phyloP scores from a whole-genome alignment of 768 basidiomycete genomes.

The Botryobasidium botryosum region DNA sequence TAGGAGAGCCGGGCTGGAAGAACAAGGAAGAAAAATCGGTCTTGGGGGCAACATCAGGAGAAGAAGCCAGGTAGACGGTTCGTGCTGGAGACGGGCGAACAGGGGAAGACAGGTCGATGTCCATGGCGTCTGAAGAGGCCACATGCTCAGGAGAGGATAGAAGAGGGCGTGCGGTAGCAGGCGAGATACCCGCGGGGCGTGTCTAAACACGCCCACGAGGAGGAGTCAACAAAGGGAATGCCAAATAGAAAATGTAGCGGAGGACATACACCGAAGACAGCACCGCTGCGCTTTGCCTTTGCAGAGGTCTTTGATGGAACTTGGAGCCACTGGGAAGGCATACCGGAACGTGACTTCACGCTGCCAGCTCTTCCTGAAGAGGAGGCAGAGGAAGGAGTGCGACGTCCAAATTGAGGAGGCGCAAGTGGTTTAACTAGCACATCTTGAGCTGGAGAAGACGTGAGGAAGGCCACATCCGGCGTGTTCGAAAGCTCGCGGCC shows the following conservation, averaged over 20 bases:
- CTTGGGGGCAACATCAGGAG: constrained; percentile 32
- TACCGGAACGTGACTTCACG: constrained; percentile 4
- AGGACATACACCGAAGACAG: constrained; percentile 8
- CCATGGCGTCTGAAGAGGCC: constrained; percentile 46
- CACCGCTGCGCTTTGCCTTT: constrained; percentile 10
- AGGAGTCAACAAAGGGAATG: background rate
- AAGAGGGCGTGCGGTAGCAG: background rate
- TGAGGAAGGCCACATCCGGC: too few species aligned
- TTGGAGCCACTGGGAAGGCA: constrained; percentile 3
- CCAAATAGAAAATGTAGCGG: background rate
- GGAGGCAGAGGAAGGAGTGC: constrained; percentile 3
- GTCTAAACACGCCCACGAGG: background rate
- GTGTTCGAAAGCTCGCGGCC: constrained; percentile 10
- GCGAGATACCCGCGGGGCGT: background rate
- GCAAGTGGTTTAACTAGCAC: background rate
- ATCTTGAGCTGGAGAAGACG: too few species aligned
- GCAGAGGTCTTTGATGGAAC: background rate
- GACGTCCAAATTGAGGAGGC: background rate
- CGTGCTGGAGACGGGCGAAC: constrained; percentile 19
- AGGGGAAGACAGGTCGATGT: constrained; percentile 38
- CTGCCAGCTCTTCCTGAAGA: constrained; percentile 1
- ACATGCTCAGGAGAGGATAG: constrained; percentile 2
- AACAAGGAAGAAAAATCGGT: constrained; percentile 27
- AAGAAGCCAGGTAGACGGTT: constrained; percentile 16
- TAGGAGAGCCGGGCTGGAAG: constrained; percentile 10